These are phyloP conservation scores for Zea luxurians DNA, from an alignment of 176 grass and related monocot species.

Conservation along the genomic window DNA sequence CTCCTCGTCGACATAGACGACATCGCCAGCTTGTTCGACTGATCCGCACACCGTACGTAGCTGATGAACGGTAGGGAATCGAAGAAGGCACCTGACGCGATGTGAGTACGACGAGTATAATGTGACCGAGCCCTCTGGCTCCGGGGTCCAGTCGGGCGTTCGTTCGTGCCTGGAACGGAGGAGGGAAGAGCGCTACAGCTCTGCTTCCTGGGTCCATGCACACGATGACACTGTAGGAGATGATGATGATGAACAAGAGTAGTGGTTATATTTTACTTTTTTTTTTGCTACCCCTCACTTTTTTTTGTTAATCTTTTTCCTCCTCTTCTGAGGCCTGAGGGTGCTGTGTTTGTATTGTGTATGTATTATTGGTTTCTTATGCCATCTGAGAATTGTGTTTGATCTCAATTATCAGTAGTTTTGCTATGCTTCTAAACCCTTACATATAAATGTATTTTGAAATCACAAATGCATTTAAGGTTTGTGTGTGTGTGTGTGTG, in stretches of 20 bases:
- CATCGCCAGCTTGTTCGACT: slow-evolving; percentile 30
- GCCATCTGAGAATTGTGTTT: background rate
- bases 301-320: too few species aligned
- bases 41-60: background rate
- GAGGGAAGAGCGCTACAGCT: slow-evolving; percentile 26
- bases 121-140: slow-evolving; percentile 27
- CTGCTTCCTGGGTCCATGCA: slow-evolving; percentile 34
- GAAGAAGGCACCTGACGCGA: background rate
- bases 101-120: background rate
- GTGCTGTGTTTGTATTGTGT: slow-evolving; percentile 24
- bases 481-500: too few species aligned
- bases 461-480: too few species aligned
- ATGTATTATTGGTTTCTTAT: slow-evolving; percentile 3
- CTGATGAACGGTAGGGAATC: background rate
- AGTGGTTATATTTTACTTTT: too few species aligned
- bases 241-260: too few species aligned
- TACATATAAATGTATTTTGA: too few species aligned
- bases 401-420: background rate
- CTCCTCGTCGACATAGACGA: slow-evolving; percentile 20
- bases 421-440: background rate
- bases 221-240: background rate
- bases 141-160: too few species aligned
- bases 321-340: background rate
- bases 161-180: slow-evolving; percentile 13
- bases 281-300: too few species aligned